These are phyloP conservation scores for Lachancea lanzarotensis DNA, from an alignment of 805 yeast species.

Conservation along the genomic window DNA sequence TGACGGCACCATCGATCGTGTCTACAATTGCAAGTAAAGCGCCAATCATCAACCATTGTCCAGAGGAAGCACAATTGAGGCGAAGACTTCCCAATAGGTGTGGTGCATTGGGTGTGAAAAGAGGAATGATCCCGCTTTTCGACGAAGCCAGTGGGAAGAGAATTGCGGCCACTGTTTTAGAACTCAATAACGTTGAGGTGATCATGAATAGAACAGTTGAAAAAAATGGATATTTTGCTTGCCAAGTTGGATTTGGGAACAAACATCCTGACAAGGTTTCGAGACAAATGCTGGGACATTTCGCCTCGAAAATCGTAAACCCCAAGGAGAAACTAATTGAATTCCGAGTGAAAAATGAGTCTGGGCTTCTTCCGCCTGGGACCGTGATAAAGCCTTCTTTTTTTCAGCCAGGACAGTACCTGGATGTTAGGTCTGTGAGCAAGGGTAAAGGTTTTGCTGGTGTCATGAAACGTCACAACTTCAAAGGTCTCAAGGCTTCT, in stretches of 20 bases:
- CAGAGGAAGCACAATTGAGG: constrained; percentile 62
- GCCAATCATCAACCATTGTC: constrained; percentile 51
- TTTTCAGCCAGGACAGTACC: constrained; percentile 74
- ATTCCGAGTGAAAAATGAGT: constrained; percentile 64
- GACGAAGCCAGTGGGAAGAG: constrained; percentile 59
- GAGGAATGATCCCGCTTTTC: constrained; percentile 87
- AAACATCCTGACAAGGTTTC: constrained; percentile 56
- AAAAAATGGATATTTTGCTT: constrained; percentile 78
- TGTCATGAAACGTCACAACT: constrained; percentile 94
- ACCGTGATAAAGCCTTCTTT: constrained; percentile 75
- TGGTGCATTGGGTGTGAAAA: constrained; percentile 76
- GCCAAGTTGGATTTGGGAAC: constrained; percentile 79
- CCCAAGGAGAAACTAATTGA: constrained; percentile 75
- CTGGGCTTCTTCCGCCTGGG: constrained; percentile 69
- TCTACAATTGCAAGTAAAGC: constrained; percentile 34
- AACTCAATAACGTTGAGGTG: constrained; percentile 85
- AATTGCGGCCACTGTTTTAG: constrained; percentile 79
- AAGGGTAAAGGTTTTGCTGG: constrained; percentile 98
- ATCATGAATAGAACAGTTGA: constrained; percentile 59
- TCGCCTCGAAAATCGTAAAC: constrained; percentile 69
- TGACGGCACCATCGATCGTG: constrained; percentile 34
- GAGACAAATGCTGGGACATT: constrained; percentile 66
- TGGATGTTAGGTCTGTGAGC: constrained; percentile 70
- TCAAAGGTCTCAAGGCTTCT: constrained; percentile 81
- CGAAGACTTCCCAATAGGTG: constrained; percentile 70